phyloP scores from a whole-genome alignment of 2,329 filamentous ascomycete genomes.

The Exophiala lecanii-corni region DNA sequence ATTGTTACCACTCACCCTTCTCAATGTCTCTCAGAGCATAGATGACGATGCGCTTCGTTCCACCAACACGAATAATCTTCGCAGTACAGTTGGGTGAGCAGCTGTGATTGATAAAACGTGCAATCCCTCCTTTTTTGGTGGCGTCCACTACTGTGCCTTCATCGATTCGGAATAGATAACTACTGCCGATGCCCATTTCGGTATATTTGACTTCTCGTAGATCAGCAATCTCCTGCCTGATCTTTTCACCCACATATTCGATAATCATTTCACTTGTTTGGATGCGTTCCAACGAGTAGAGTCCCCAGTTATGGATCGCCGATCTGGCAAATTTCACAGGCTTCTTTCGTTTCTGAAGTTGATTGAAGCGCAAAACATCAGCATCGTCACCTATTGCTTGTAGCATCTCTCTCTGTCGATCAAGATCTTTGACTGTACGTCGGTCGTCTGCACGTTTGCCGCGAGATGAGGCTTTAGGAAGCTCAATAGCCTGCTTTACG shows the following conservation, averaged over 20 bases:
- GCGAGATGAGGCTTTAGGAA: conserved; percentile 83
- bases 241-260: conserved; percentile 97
- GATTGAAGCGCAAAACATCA: conserved; percentile 85
- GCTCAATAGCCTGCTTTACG: conserved; percentile 71
- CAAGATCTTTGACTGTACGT: conserved; percentile 87
- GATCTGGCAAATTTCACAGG: conserved; percentile 96
- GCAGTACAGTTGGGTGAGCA: conserved; percentile 98
- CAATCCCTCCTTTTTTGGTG: conserved; percentile 97
- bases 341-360: conserved; percentile 99
- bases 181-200: conserved; percentile 94
- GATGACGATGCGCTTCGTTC: conserved; percentile 97
- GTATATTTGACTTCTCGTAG: conserved; percentile 87
- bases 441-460: conserved; percentile 95
- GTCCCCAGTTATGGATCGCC: conserved; percentile 96
- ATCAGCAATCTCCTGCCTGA: conserved; percentile 95
- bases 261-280: conserved; percentile 99
- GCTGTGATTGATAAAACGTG: conserved; percentile 95
- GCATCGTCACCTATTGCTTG: conserved; percentile 73
- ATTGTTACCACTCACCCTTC: conserved; percentile 66
- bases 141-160: conserved; percentile 97
- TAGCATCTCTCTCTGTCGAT: conserved; percentile 78
- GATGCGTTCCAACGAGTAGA: conserved; percentile 97
- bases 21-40: conserved; percentile 94
- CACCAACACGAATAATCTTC: conserved; percentile 98
- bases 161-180: conserved; percentile 96